These are phyloP conservation scores for Ustilago cynodontis DNA, from an alignment of 1,284 basidiomycete genomes.

Conservation along the genomic window DNA sequence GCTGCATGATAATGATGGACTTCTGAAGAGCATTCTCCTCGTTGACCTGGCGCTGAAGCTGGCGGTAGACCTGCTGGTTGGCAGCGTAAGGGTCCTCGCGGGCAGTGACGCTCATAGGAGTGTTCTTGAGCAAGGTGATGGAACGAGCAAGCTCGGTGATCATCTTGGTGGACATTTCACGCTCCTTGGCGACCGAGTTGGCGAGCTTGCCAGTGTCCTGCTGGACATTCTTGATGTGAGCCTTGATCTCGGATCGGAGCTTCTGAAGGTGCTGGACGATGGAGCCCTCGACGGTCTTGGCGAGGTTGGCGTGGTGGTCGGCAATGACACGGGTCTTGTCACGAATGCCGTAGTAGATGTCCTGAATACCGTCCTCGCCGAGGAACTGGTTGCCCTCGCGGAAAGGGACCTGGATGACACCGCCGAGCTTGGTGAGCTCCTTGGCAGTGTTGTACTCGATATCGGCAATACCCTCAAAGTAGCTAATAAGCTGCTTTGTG, in stretches of 20 bases:
- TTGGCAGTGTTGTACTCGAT: constrained; percentile 85
- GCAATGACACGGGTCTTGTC: constrained; percentile 95
- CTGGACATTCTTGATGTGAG: constrained; percentile 96
- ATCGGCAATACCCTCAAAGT: constrained; percentile 75
- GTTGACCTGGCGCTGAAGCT: constrained; percentile 89
- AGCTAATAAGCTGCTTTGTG: constrained; percentile 74
- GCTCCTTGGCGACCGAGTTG: constrained; percentile 90
- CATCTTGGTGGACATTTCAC: constrained; percentile 87
- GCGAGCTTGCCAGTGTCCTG: constrained; percentile 97
- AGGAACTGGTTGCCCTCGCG: constrained; percentile 80
- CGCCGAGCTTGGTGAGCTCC: constrained; percentile 94
- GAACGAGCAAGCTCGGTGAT: constrained; percentile 89
- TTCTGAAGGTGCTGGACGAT: constrained; percentile 99
- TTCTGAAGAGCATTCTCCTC: constrained; percentile 99
- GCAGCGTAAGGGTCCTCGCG: constrained; percentile 85
- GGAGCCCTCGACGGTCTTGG: constrained; percentile 94
- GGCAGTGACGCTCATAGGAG: constrained; percentile 85
- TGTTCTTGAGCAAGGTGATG: constrained; percentile 93
- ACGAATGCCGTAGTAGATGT: constrained; percentile 88
- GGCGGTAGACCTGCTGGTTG: constrained; percentile 85
- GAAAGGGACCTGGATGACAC: constrained; percentile 97
- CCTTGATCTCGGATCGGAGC: constrained; percentile 92
- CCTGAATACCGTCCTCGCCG: constrained; percentile 74
- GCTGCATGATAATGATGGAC: constrained; percentile 97
- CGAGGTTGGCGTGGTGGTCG: constrained; percentile 95